Conservation (phyloP, 352 stramenopile species). For the Pythium brassicae region DNA sequence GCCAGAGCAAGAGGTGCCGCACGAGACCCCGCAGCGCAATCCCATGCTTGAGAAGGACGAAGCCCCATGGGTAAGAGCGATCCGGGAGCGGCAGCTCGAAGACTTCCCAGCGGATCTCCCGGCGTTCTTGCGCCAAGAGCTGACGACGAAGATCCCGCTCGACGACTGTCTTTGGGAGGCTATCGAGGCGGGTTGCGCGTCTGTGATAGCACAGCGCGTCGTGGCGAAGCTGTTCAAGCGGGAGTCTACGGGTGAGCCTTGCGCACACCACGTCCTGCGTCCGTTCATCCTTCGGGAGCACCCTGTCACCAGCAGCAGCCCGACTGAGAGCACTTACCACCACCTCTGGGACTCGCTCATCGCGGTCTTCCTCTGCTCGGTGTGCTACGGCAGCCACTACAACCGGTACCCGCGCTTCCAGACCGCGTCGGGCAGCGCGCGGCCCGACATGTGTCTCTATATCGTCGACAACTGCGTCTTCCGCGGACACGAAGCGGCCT, state of each 20-base stretch:
- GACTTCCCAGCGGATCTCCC: background rate
- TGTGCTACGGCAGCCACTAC: too few relatives aligned
- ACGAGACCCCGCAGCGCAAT: too few relatives aligned
- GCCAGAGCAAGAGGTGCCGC: too few relatives aligned
- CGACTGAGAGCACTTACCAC: background rate
- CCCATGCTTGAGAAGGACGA: too few relatives aligned
- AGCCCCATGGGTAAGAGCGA: too few relatives aligned
- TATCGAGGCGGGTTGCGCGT: background rate
- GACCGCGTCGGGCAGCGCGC: background rate
- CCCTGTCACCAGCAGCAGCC: background rate
- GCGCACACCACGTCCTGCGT: background rate
- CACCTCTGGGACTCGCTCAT: background rate
- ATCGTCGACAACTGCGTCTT: conserved; percentile 4
- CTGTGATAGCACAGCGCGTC: background rate
- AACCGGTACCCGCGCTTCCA: too few relatives aligned
- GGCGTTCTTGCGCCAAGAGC: background rate
- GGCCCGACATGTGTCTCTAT: conserved; percentile 1
- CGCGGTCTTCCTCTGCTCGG: too few relatives aligned
- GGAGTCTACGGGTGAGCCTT: background rate
- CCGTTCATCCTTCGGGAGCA: background rate
- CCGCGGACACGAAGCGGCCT: background rate
- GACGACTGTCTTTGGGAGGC: background rate
- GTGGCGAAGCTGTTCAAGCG: background rate
- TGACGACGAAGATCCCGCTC: background rate
- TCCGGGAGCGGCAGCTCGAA: too few relatives aligned